phyloP scores from a whole-genome alignment of 208 protist genomes.

The Herpetomonas tarakana region DNA sequence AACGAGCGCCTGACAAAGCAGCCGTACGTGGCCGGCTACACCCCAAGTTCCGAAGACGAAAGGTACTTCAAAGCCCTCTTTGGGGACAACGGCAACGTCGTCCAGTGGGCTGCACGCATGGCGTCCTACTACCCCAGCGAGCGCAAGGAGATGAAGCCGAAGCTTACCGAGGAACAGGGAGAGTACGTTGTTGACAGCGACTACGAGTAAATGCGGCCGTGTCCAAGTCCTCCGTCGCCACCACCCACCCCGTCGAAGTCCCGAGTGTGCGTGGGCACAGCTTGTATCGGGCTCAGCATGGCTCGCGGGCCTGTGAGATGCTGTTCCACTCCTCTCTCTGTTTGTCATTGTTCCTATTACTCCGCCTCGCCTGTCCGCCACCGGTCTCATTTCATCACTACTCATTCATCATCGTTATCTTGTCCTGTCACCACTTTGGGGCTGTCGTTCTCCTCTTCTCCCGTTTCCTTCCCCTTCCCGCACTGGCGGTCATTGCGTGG shows the following conservation, averaged over 20 bases:
- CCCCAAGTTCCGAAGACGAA: constrained; percentile 43
- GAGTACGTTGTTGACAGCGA: constrained; percentile 10
- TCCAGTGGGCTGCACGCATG: constrained; percentile 71
- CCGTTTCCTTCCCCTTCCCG: constrained; percentile 3
- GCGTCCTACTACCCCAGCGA: constrained; percentile 61
- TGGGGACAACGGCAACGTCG: constrained; percentile 44
- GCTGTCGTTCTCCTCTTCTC: constrained; percentile 6
- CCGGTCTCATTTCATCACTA: too few species aligned
- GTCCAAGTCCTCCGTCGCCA: neutral
- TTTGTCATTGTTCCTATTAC: too few species aligned
- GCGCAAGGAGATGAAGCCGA: constrained; percentile 30
- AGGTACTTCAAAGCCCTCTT: constrained; percentile 48
- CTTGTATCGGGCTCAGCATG: too few species aligned
- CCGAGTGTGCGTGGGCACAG: constrained; percentile 9
- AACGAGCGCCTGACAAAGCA: constrained; percentile 57
- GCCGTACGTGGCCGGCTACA: constrained; percentile 63
- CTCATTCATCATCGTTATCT: neutral
- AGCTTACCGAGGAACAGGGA: constrained; percentile 8
- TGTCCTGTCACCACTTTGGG: neutral
- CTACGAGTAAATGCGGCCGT: constrained; percentile 1
- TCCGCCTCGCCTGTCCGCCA: neutral
- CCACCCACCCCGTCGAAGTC: neutral
- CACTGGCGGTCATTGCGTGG: too few species aligned
- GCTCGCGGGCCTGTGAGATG: too few species aligned
- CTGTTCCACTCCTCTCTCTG: too few species aligned